phyloP scores from a whole-genome alignment of 805 yeast species.

The Sugiyamaella marilandica region DNA sequence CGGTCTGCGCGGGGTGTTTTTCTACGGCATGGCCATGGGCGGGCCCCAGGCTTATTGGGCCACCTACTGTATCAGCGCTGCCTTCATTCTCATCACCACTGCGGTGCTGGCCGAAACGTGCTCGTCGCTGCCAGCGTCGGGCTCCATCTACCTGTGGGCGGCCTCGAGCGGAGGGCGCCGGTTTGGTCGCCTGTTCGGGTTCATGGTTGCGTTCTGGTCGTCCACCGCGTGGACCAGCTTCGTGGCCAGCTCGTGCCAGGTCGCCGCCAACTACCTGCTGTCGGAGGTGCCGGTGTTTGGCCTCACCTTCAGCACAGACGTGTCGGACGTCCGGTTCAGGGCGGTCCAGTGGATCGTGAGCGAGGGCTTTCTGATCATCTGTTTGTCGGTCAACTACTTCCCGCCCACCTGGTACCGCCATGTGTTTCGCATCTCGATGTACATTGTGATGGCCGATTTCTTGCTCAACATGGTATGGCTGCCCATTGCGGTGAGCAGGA shows the following conservation, averaged over 20 bases:
- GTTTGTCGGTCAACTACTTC: constrained; percentile 18
- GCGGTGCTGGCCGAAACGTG: constrained; percentile 23
- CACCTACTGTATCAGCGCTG: constrained; percentile 13
- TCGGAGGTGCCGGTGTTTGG: constrained; percentile 21
- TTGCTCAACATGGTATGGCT: constrained; percentile 23
- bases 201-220: constrained; percentile 25
- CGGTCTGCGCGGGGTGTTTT: constrained; percentile 17
- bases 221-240: constrained; percentile 25
- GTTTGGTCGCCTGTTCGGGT: constrained; percentile 22
- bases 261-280: constrained; percentile 19
- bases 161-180: constrained; percentile 22
- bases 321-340: constrained; percentile 18
- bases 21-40: constrained; percentile 19
- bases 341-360: constrained; percentile 25
- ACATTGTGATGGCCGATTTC: constrained; percentile 17
- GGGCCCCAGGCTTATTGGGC: constrained; percentile 26
- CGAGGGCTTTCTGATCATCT: constrained; percentile 17
- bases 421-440: constrained; percentile 18
- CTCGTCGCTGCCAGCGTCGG: constrained; percentile 25
- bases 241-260: constrained; percentile 19
- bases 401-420: constrained; percentile 19
- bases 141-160: constrained; percentile 26
- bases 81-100: constrained; percentile 22
- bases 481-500: constrained; percentile 22
- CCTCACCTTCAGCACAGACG: constrained; percentile 10